phyloP scores from a whole-genome alignment of 306 rosid species.

The Quillaja saponaria region DNA sequence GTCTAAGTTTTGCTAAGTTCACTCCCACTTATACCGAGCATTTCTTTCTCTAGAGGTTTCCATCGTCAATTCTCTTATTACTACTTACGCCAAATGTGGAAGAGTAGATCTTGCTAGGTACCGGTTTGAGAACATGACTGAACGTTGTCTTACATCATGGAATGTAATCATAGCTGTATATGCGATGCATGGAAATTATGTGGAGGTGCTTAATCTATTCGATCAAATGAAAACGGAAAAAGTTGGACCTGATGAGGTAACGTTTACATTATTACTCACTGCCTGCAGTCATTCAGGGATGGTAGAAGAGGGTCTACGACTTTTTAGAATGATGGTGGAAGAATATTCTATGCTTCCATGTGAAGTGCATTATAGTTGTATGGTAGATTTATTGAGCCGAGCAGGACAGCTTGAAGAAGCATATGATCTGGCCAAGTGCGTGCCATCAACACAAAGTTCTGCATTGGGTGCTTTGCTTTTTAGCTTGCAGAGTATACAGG shows the following conservation, averaged over 20 bases:
- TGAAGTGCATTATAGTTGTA: conserved; percentile 53
- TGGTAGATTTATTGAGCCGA: conserved; percentile 57
- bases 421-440: conserved; percentile 39
- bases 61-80: conserved; percentile 45
- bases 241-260: conserved; percentile 42
- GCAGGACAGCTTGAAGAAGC: conserved; percentile 52
- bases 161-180: conserved; percentile 55
- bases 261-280: conserved; percentile 54
- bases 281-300: conserved; percentile 61
- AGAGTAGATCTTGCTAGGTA: conserved; percentile 36
- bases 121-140: conserved; percentile 41
- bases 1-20: conserved; percentile 43
- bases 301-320: conserved; percentile 44
- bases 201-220: conserved; percentile 41
- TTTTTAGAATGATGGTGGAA: conserved; percentile 40
- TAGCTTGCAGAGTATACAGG: conserved; percentile 51
- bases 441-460: conserved; percentile 34
- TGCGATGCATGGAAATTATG: conserved; percentile 51
- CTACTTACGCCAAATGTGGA: conserved; percentile 53
- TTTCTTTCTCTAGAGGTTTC: conserved; percentile 34
- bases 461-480: conserved; percentile 48
- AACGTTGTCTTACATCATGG: conserved; percentile 51
- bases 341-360: conserved; percentile 40
- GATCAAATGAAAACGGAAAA: conserved; percentile 41
- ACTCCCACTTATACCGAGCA: conserved; percentile 41